phyloP scores from a whole-genome alignment of 2,329 filamentous ascomycete species.

The Paecilomyces fulvus region DNA sequence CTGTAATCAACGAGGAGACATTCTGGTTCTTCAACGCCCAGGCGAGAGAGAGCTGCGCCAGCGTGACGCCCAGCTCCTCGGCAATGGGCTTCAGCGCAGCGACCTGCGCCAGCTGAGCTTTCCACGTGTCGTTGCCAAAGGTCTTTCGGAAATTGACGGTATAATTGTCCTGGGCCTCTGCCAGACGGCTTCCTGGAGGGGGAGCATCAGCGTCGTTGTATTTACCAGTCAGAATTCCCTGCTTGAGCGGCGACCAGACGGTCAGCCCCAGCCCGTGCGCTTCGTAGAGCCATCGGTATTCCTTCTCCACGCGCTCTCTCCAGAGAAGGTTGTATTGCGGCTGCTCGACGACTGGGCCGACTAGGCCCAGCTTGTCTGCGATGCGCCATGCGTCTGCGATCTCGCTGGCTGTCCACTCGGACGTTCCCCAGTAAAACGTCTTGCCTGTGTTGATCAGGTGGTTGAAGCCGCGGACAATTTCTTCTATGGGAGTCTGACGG shows the following conservation, averaged over 20 bases:
- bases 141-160: slow-evolving; percentile 38
- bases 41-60: slow-evolving; percentile 50
- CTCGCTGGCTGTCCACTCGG: slow-evolving; percentile 59
- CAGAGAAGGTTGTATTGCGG: slow-evolving; percentile 58
- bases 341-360: slow-evolving; percentile 60
- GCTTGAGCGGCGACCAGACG: slow-evolving; percentile 53
- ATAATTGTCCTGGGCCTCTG: slow-evolving; percentile 48
- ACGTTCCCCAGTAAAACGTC: slow-evolving; percentile 64
- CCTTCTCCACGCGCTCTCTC: slow-evolving; percentile 55
- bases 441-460: slow-evolving; percentile 60
- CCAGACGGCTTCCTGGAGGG: slow-evolving; percentile 50
- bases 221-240: slow-evolving; percentile 57
- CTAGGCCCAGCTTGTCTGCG: slow-evolving; percentile 52
- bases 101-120: slow-evolving; percentile 14
- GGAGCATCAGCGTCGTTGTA: slow-evolving; percentile 48
- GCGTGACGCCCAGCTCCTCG: slow-evolving; percentile 53
- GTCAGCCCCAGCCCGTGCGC: slow-evolving; percentile 55
- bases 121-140: slow-evolving; percentile 34
- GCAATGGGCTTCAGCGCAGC: slow-evolving; percentile 51
- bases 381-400: slow-evolving; percentile 56
- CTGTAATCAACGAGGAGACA: slow-evolving; percentile 37
- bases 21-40: slow-evolving; percentile 53
- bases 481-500: slow-evolving; percentile 59
- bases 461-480: slow-evolving; percentile 63
- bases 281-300: slow-evolving; percentile 53